Percentiles rank a stretch among this genome's conserved stretches.
These are phyloP conservation scores for Penicillium salamii DNA, from an alignment of 495 filamentous ascomycete species.

Conservation along the genomic window DNA sequence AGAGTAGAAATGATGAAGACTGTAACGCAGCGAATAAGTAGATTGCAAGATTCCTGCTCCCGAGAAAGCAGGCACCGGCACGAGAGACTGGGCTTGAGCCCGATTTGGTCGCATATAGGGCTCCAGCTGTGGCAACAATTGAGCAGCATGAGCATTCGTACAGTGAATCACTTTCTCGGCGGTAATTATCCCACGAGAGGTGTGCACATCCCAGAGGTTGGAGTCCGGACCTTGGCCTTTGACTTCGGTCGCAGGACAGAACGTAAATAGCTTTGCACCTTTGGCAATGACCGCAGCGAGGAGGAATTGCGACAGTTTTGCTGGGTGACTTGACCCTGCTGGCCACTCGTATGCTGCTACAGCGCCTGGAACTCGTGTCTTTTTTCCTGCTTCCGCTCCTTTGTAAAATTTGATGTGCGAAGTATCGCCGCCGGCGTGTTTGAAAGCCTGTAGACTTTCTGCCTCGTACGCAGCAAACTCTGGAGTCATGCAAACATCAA, in stretches of 20 bases:
- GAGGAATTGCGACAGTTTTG: slow-evolving; percentile 30
- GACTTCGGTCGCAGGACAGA: slow-evolving; percentile 25
- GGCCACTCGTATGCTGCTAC: slow-evolving; percentile 35
- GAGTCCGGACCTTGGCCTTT: background rate
- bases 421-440: slow-evolving; percentile 24
- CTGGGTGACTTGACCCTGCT: slow-evolving; percentile 30
- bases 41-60: slow-evolving; percentile 13
- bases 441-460: slow-evolving; percentile 24
- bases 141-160: slow-evolving; percentile 31
- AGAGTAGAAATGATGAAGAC: slow-evolving; percentile 31
- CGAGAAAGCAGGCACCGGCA: slow-evolving; percentile 19
- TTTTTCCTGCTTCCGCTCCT: slow-evolving; percentile 18
- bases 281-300: slow-evolving; percentile 18
- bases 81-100: slow-evolving; percentile 28
- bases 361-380: slow-evolving; percentile 21
- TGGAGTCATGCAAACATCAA: slow-evolving; percentile 32
- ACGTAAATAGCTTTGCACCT: slow-evolving; percentile 23
- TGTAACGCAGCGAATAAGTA: slow-evolving; percentile 30
- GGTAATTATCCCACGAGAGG: slow-evolving; percentile 15
- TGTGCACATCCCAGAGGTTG: slow-evolving; percentile 23
- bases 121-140: slow-evolving; percentile 24
- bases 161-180: slow-evolving; percentile 29
- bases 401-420: slow-evolving; percentile 25
- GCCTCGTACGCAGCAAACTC: slow-evolving; percentile 28
- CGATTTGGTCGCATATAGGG: slow-evolving; percentile 25